Percentiles rank a stretch among this genome's conserved stretches.
Conservation (phyloP, 495 filamentous ascomycete genomes). For the Astrothelium subdiscretum region DNA sequence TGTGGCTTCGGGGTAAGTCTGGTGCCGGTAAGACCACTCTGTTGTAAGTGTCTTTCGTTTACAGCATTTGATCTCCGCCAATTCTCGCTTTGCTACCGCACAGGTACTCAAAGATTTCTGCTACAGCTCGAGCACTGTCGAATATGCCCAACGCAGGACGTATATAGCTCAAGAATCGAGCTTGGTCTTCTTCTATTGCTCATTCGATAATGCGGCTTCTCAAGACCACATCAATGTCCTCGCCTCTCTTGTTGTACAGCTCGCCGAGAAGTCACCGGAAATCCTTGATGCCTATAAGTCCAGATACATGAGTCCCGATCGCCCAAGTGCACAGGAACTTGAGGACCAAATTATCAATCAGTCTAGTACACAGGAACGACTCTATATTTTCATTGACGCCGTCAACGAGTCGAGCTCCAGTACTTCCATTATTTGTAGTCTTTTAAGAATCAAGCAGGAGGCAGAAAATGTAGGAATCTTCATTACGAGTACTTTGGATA, state of each 20-base stretch:
- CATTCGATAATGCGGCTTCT: constrained; percentile 3
- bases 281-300: background rate
- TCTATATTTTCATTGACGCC: constrained; percentile 10
- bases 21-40: constrained; percentile 10
- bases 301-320: background rate
- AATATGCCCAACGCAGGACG: background rate
- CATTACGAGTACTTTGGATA: constrained; percentile 6
- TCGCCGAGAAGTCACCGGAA: background rate
- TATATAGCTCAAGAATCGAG: background rate
- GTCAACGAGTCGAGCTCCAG: constrained; percentile 7
- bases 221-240: constrained; percentile 10
- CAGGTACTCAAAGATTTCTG: background rate
- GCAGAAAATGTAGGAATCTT: constrained; percentile 3
- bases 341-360: background rate
- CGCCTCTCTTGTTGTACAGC: constrained; percentile 7
- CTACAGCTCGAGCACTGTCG: background rate
- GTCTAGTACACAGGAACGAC: background rate
- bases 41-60: constrained; percentile 2
- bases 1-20: constrained; percentile 9
- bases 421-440: background rate
- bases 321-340: background rate
- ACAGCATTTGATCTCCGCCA: background rate
- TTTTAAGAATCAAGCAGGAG: background rate
- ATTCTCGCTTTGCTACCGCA: background rate
- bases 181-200: constrained; percentile 8